Base-by-base conservation (phyloP, 2,329 filamentous ascomycete genomes). In the Drechmeria coniospora region DNA sequence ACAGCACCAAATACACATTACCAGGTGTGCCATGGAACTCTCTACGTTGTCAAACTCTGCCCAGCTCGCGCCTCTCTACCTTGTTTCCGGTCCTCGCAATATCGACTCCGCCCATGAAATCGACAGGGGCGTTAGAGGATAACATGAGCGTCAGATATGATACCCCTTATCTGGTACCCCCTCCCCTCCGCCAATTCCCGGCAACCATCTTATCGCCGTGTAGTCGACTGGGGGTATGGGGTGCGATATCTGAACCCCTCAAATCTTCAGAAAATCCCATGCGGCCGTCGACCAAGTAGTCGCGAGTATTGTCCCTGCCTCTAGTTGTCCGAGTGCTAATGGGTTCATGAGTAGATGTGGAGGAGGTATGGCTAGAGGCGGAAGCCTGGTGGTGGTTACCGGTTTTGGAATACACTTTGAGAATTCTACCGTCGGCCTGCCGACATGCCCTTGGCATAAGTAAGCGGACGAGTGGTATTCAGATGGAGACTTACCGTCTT, bases 321-420 rank as follows among this genome's bases (percentile, higher is more conserved):
- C 35, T 41, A 26, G 36, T 32, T 17, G 39, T 32, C 20, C 48
- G 50, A 22, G 48, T 44, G 23, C 38, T 49, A 38, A 28, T 52
- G 29, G 37, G 45, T 33, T 42, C 49, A 46, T 43, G 53, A 41
- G 38, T 41, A 34, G 43, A 39, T 14, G 47, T 21, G 26, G 39
- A 32, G 15, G 44, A 14, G 39, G 41, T 15, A 35, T 47, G 36
- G 35, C 49, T 25, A 38, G 44, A 30, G 36, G 35, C 30, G 35
- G 36, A 36, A 19, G 45, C 36, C 20, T 40, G 40, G 36, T 50
- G 40, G 36, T 50, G 50, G 33, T 55, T 57, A 33, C 63, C 63
- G 4, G 65, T 54, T 48, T 80, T 81, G 49, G 72, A 57, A 48
- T 78, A 84, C 21, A 87, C 77, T 46, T 79, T 69, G 30, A 87